Evolutionary conservation across 257 asterid species (phyloP).

Genomic region (Gentiana straminea): DNA sequence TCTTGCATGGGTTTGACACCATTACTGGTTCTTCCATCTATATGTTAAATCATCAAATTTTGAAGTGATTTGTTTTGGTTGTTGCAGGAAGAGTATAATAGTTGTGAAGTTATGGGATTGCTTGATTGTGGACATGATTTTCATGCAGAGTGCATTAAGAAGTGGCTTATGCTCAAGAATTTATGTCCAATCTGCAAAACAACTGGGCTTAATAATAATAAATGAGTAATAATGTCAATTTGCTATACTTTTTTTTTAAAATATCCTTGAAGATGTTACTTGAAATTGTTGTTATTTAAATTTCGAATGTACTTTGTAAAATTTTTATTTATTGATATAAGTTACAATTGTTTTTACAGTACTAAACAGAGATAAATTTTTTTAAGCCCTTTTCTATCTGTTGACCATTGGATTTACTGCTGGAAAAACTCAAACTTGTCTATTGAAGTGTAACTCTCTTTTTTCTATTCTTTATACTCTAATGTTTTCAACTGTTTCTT

Average conservation of each 20-base stretch:
- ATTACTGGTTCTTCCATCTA: neutral
- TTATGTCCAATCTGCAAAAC: slow-evolving; percentile 41
- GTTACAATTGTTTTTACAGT: slow-evolving; percentile 12
- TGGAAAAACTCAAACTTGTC: slow-evolving; percentile 5
- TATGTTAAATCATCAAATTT: neutral
- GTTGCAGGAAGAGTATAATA: slow-evolving; percentile 34
- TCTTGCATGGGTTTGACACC: no score
- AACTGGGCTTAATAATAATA: slow-evolving; percentile 17
- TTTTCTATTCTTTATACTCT: no score
- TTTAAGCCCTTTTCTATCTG: slow-evolving; percentile 3
- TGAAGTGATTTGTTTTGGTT: neutral
- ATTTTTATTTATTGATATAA: neutral
- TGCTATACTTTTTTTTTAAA: no score
- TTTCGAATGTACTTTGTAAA: neutral
- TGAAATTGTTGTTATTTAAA: no score
- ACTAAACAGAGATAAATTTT: slow-evolving; percentile 6
- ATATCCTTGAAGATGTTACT: no score
- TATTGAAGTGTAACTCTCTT: neutral
- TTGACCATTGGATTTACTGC: slow-evolving; percentile 14
- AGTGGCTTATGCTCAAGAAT: slow-evolving; percentile 41
- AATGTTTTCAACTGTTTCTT: neutral
- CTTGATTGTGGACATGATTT: slow-evolving; percentile 39
- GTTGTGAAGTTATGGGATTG: slow-evolving; percentile 28
- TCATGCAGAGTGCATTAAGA: slow-evolving; percentile 30
- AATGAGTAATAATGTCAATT: slow-evolving; percentile 5